These are phyloP conservation scores for Dalbergia oliveri DNA, from an alignment of 306 rosid species.

Conservation along the genomic window DNA sequence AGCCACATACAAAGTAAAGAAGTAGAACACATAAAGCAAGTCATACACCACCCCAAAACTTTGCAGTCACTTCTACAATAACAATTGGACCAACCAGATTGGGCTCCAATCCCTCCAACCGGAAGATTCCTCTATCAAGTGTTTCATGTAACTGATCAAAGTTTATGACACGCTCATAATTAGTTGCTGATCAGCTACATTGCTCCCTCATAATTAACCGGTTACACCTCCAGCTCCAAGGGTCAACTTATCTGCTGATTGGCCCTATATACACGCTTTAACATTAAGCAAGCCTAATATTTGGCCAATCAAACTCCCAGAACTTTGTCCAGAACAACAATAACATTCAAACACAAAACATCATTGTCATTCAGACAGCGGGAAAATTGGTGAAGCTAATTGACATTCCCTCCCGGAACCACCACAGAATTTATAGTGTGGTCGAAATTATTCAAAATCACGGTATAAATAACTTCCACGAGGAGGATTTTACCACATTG, in stretches of 20 bases:
- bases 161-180: too few species aligned
- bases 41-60: conserved; percentile 5
- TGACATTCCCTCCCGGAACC: conserved; percentile 9
- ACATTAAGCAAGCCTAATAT: too few species aligned
- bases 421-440: neutral
- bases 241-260: too few species aligned
- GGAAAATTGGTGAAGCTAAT: conserved; percentile 16
- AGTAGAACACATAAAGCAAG: conserved; percentile 20
- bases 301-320: too few species aligned
- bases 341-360: conserved; percentile 2
- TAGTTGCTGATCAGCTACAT: too few species aligned
- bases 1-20: neutral
- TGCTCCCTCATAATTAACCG: too few species aligned
- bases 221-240: too few species aligned
- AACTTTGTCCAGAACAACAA: neutral
- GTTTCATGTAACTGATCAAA: too few species aligned
- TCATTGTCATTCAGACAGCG: conserved; percentile 15
- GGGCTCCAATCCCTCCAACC: too few species aligned
- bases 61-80: neutral
- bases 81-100: neutral
- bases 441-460: conserved; percentile 31
- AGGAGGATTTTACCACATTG: neutral
- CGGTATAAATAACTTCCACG: neutral
- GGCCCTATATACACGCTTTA: too few species aligned
- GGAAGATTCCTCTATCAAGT: too few species aligned